Evolutionary conservation across 371 early-diverging fungal species (phyloP).

Genomic region (Mortierella sp.): DNA sequence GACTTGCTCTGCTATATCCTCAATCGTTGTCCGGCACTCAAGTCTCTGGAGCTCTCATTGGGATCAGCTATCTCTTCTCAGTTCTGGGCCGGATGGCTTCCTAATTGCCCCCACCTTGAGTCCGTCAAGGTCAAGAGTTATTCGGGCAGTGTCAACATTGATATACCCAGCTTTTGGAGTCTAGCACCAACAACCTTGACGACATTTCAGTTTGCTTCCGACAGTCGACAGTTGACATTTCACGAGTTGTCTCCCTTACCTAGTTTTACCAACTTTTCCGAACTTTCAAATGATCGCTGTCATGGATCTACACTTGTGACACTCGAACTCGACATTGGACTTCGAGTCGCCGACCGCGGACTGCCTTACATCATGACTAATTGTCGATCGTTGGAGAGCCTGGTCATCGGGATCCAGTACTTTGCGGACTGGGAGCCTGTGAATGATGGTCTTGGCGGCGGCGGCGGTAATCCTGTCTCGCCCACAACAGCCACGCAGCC

Average conservation of each 20-base stretch:
- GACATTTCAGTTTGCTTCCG: conserved; percentile 14
- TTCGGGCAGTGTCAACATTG: conserved; percentile 16
- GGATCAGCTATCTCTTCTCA: neutral
- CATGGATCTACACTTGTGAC: conserved; percentile 35
- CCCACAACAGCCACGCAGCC: neutral
- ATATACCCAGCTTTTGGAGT: conserved; percentile 19
- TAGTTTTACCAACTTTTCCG: neutral
- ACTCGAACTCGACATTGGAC: conserved; percentile 15
- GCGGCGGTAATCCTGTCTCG: neutral
- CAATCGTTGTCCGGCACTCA: conserved; percentile 22
- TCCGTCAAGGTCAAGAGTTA: conserved; percentile 8
- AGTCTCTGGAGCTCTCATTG: conserved; percentile 11
- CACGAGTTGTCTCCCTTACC: neutral
- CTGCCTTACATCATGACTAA: conserved; percentile 28
- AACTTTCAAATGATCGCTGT: neutral
- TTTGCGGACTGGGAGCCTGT: conserved; percentile 19
- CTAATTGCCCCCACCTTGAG: conserved; percentile 16
- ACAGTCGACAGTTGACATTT: neutral
- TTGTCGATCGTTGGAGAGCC: conserved; percentile 24
- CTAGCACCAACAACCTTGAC: conserved; percentile 20
- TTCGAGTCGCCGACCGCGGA: conserved; percentile 11
- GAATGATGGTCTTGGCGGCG: neutral
- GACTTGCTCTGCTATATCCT: conserved; percentile 24
- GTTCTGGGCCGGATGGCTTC: conserved; percentile 15
- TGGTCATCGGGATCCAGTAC: conserved; percentile 27